Percentiles rank a stretch among this genome's conserved stretches.
These are phyloP conservation scores for Neurospora sp. DNA, from an alignment of 495 filamentous ascomycete genomes.

Conservation along the genomic window DNA sequence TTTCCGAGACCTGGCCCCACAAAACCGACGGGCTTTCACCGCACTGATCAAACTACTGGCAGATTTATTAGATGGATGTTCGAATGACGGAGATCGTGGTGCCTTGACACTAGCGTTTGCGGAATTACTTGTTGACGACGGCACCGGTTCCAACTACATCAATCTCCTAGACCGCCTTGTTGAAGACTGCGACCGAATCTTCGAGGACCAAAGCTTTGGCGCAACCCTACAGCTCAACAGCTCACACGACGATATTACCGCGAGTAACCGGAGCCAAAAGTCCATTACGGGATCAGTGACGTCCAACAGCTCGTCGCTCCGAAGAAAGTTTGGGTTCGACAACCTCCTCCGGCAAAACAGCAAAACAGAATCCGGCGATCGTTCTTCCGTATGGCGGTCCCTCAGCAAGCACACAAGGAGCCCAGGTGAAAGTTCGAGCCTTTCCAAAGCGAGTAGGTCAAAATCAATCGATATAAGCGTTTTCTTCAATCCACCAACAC, in stretches of 20 bases:
- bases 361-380: slow-evolving; percentile 47
- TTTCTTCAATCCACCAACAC: slow-evolving; percentile 25
- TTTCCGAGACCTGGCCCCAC: slow-evolving; percentile 73
- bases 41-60: slow-evolving; percentile 76
- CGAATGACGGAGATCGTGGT: slow-evolving; percentile 86
- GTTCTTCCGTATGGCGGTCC: slow-evolving; percentile 74
- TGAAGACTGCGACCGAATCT: slow-evolving; percentile 82
- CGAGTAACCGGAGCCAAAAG: slow-evolving; percentile 32
- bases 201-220: slow-evolving; percentile 55
- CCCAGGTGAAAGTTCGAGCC: slow-evolving; percentile 42
- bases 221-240: slow-evolving; percentile 20
- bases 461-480: slow-evolving; percentile 70
- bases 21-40: slow-evolving; percentile 82
- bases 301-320: slow-evolving; percentile 69
- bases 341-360: slow-evolving; percentile 66
- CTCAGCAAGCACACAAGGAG: slow-evolving; percentile 71
- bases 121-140: slow-evolving; percentile 71
- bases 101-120: slow-evolving; percentile 85
- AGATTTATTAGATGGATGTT: slow-evolving; percentile 86
- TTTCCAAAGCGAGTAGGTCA: slow-evolving; percentile 59
- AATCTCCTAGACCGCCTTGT: slow-evolving; percentile 86
- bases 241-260: slow-evolving; percentile 39
- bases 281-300: slow-evolving; percentile 41
- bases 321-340: slow-evolving; percentile 73
- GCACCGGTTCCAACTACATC: slow-evolving; percentile 72